Conservation (phyloP, 495 filamentous ascomycete species). For the Talaromyces nanjingensis region DNA sequence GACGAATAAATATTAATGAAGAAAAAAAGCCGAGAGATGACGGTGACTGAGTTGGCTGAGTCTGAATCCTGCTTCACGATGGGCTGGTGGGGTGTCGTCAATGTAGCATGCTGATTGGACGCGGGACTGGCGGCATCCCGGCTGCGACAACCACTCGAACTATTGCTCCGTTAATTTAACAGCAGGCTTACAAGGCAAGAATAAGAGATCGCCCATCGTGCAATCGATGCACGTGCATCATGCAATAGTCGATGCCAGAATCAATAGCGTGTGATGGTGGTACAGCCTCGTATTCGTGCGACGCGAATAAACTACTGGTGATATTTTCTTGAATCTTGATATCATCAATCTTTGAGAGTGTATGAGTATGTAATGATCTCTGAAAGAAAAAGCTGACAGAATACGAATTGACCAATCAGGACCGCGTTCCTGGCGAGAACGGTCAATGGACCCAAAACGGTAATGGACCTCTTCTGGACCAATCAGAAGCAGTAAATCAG, state of each 20-base stretch:
- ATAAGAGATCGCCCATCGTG: background rate
- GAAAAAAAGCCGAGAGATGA: conserved; percentile 3
- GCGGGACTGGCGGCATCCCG: background rate
- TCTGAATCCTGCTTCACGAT: conserved; percentile 1
- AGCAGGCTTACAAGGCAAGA: too few relatives aligned
- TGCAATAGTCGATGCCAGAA: background rate
- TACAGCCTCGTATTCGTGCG: background rate
- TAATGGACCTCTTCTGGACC: background rate
- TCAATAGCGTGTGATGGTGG: background rate
- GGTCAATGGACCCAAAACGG: background rate
- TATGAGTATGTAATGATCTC: too few relatives aligned
- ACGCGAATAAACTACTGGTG: background rate
- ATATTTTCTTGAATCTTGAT: too few relatives aligned
- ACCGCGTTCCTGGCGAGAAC: background rate
- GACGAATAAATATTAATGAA: background rate
- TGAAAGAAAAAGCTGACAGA: background rate
- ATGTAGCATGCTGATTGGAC: background rate
- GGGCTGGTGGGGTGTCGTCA: background rate
- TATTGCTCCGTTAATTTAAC: background rate
- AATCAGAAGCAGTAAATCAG: background rate
- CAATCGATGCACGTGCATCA: background rate
- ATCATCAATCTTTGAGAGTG: too few relatives aligned
- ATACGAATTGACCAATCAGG: background rate
- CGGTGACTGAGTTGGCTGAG: background rate
- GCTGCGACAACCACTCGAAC: background rate